These are phyloP conservation scores for Cladophialophora exuberans DNA, from an alignment of 2,329 filamentous ascomycete genomes.

Conservation along the genomic window DNA sequence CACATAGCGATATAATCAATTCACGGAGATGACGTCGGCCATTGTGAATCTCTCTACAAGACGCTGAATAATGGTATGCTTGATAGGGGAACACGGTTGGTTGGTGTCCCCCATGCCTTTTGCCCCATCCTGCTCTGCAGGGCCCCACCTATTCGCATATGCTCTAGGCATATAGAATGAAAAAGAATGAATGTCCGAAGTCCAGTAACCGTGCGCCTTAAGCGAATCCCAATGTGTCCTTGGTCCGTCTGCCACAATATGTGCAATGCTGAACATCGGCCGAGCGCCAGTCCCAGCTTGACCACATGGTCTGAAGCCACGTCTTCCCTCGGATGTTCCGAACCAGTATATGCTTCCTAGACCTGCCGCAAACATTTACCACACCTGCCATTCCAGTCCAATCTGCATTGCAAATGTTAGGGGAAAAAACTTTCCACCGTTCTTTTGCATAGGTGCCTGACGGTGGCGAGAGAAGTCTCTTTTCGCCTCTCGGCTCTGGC, in stretches of 20 bases:
- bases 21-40: too few species aligned
- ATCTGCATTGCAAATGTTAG: neutral
- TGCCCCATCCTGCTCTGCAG: too few species aligned
- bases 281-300: conserved; percentile 13
- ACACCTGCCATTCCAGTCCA: neutral
- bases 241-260: neutral
- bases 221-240: neutral
- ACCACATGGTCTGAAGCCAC: neutral
- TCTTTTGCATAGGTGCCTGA: neutral
- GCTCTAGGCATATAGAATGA: conserved; percentile 3
- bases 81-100: too few species aligned
- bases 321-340: neutral
- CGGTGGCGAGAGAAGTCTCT: conserved; percentile 9
- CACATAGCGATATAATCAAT: too few species aligned
- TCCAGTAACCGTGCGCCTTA: conserved; percentile 1
- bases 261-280: neutral
- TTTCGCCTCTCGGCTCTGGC: conserved; percentile 13
- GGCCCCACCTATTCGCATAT: neutral
- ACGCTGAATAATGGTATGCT: too few species aligned
- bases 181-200: conserved; percentile 1
- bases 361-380: neutral
- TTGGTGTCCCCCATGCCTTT: too few species aligned
- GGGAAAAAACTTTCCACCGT: conserved; percentile 3
- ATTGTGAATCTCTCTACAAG: too few species aligned
- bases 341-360: neutral